Percentiles rank a stretch among this genome's conserved stretches.
phyloP scores from a whole-genome alignment of 768 basidiomycete genomes.

The Kwoniella dejecticola region DNA sequence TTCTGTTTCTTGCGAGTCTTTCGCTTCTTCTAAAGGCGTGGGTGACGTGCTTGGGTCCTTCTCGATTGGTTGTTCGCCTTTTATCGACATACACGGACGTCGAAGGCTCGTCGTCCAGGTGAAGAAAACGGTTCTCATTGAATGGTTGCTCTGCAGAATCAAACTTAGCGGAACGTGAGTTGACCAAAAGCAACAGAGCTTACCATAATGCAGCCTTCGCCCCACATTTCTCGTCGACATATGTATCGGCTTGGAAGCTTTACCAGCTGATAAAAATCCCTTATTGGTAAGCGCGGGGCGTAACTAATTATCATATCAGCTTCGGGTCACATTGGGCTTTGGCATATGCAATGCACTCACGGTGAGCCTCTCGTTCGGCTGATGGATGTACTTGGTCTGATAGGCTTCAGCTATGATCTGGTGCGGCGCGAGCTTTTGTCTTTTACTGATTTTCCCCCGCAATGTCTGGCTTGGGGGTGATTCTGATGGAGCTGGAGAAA shows the following conservation, averaged over 20 bases:
- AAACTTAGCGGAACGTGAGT: background rate
- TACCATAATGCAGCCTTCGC: too few relatives aligned
- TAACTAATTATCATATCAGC: constrained; percentile 1
- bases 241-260: constrained; percentile 13
- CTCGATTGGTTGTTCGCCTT: background rate
- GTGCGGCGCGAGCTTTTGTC: background rate
- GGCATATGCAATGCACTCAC: background rate
- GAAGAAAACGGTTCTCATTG: constrained; percentile 1
- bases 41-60: background rate
- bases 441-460: background rate
- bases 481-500: background rate
- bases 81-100: too few relatives aligned
- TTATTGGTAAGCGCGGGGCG: background rate
- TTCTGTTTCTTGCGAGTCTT: background rate
- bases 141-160: background rate
- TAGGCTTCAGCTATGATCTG: background rate
- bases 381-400: constrained; percentile 1
- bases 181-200: too few relatives aligned
- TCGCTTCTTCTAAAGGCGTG: background rate
- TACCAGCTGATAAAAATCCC: constrained; percentile 5
- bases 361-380: constrained; percentile 5
- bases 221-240: background rate
- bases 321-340: background rate
- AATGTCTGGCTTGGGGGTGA: background rate
- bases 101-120: background rate